phyloP scores from a whole-genome alignment of 1,139 yeast genomes.

The Pichia sp. region DNA sequence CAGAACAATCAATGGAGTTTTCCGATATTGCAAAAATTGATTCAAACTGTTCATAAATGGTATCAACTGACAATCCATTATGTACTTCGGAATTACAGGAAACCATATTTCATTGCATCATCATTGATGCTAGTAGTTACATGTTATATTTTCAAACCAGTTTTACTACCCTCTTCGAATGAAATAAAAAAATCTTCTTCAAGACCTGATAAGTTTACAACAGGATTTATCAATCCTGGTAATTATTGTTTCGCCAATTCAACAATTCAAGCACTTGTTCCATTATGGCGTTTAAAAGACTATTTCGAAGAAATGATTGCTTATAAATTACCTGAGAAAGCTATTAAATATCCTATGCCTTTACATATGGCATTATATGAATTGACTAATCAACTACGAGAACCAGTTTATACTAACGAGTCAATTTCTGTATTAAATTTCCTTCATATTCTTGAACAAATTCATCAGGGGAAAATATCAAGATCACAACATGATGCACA shows the following conservation, averaged over 20 bases:
- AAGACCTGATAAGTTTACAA: constrained; percentile 68
- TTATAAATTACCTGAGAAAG: constrained; percentile 4
- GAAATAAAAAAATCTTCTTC: constrained; percentile 25
- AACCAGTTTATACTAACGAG: constrained; percentile 47
- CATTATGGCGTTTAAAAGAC: constrained; percentile 54
- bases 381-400: constrained; percentile 53
- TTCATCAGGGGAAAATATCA: constrained; percentile 71
- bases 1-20: too few relatives aligned
- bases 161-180: neutral
- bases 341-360: constrained; percentile 32
- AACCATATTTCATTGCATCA: constrained; percentile 1
- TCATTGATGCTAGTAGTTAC: neutral
- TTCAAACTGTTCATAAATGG: too few relatives aligned
- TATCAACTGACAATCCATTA: too few relatives aligned
- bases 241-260: constrained; percentile 93
- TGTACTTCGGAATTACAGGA: constrained; percentile 1
- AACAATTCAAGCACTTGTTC: constrained; percentile 76
- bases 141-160: constrained; percentile 2
- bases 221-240: constrained; percentile 73
- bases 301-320: constrained; percentile 44
- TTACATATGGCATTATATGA: constrained; percentile 52
- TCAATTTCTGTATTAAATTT: constrained; percentile 74
- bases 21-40: too few relatives aligned
- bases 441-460: constrained; percentile 62
- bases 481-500: constrained; percentile 92